Conservation (phyloP, 2,329 filamentous ascomycete species). For the Endoconidiophora polonica region DNA sequence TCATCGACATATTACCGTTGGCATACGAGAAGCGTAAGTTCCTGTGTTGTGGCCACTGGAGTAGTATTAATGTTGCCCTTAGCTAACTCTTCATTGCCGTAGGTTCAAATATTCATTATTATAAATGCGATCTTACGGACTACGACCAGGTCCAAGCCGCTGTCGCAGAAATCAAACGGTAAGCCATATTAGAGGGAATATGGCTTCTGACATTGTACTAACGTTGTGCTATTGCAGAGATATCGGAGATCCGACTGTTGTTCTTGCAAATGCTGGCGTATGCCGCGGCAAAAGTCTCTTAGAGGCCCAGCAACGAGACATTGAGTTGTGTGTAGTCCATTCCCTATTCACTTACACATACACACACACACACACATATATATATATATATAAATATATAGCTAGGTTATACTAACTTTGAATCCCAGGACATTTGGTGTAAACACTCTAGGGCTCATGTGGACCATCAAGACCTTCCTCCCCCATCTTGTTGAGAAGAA, state of each 20-base stretch:
- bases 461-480: conserved; percentile 38
- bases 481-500: conserved; percentile 35
- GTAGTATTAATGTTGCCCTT: background rate
- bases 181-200: background rate
- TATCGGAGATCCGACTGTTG: conserved; percentile 28
- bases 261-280: conserved; percentile 38
- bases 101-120: conserved; percentile 29
- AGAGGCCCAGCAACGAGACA: conserved; percentile 27
- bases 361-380: too few species aligned
- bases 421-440: conserved; percentile 34
- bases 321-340: conserved; percentile 17
- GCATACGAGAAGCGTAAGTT: conserved; percentile 24
- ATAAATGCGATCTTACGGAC: conserved; percentile 38
- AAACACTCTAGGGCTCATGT: conserved; percentile 40
- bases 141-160: conserved; percentile 26
- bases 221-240: background rate
- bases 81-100: conserved; percentile 1
- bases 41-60: background rate
- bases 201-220: background rate
- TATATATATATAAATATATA: background rate
- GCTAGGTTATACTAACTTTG: background rate
- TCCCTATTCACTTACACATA: background rate
- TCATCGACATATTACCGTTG: conserved; percentile 37
- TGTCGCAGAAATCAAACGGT: conserved; percentile 23
- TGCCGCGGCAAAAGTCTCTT: conserved; percentile 35